Evolutionary conservation across 2,329 filamentous ascomycete species (phyloP), one percentile per base, ranked within the genome.

Genomic region (Aspergillus sp.): DNA sequence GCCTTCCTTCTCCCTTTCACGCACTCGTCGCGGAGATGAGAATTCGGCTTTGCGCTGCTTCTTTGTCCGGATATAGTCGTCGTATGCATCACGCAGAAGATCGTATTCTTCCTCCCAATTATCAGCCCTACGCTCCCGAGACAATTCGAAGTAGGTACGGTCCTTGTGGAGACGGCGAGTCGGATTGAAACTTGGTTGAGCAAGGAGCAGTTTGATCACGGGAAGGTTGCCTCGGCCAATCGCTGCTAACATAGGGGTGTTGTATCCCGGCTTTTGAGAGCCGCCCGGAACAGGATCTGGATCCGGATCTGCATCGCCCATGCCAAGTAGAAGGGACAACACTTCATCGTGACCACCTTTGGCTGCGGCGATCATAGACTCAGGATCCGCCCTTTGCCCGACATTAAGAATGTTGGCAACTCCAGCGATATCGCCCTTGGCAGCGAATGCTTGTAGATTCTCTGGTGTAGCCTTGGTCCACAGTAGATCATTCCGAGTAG

Each of bases 241-340:
- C 1, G 95, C 93, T 60, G 93, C 92, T 39, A 97, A 84, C 82
- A 99, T 96, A 1, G 95, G 95, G 1, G 94, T 98, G 54, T 93
- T 90, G 70, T 90, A 88, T 59, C 95, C 92, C 44, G 83, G 78
- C 60, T 85, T 81, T 30, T 83, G 82, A 60, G 80, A 80, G 51
- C 67, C 66, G 15, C 74, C 75, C 8, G 81, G 70, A 50, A 92
- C 76, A 11, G 90, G 86, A 6, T 84, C 81, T 32, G 92, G 92
- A 68, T 95, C 91, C 7, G 85, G 82, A 68, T 89, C 82, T 17
- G 85, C 83, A 52, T 83, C 81, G 2, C 89, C 89, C 65, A 92
- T 80, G 8, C 88, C 89, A 44, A 92, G 76, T 53, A 92, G 77
- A 27, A 96, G 84, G 70, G 93, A 91, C 62, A 96, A 86, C 23